A percentile compares a stretch with the other conserved stretches of the same genome.
Evolutionary conservation across 192 early-diverging fungal species (phyloP).

Genomic region (Chytriomyces confervae): DNA sequence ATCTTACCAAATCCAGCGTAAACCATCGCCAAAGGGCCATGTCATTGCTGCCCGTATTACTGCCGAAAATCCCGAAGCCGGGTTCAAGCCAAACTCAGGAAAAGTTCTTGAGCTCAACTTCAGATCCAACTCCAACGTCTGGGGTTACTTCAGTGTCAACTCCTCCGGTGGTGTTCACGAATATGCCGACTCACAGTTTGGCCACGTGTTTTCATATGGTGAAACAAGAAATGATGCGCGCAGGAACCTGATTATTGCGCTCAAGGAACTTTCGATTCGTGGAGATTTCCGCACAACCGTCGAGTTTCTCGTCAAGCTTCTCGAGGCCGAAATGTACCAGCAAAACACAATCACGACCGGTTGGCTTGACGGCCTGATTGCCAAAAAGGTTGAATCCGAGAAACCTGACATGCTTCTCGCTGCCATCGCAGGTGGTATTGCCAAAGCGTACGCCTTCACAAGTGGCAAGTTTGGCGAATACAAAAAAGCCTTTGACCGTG

Average conservation of each 20-base stretch:
- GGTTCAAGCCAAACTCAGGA: constrained; percentile 97
- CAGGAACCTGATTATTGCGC: constrained; percentile 95
- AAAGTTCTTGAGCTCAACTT: constrained; percentile 98
- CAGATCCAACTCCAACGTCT: constrained; percentile 91
- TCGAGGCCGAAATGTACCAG: constrained; percentile 88
- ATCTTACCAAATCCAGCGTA: constrained; percentile 84
- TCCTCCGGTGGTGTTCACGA: constrained; percentile 95
- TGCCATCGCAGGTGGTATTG: constrained; percentile 90
- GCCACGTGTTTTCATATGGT: constrained; percentile 98
- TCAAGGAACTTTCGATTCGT: constrained; percentile 98
- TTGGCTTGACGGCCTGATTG: constrained; percentile 95
- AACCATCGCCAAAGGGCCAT: constrained; percentile 92
- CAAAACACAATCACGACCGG: constrained; percentile 92
- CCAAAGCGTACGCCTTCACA: constrained; percentile 78
- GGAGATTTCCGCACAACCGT: constrained; percentile 98
- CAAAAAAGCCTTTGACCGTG: constrained; percentile 85
- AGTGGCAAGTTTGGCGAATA: constrained; percentile 74
- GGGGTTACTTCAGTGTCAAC: constrained; percentile 99
- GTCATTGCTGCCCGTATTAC: constrained; percentile 99
- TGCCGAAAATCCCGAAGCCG: constrained; percentile 98
- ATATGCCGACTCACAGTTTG: constrained; percentile 99
- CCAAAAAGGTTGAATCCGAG: constrained; percentile 84
- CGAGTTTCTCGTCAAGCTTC: constrained; percentile 92
- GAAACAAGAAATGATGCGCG: constrained; percentile 90
- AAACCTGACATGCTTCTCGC: constrained; percentile 88